Percentiles rank a stretch among this genome's conserved stretches.
Conservation (phyloP, 75 land plant species). For the Pinus tabuliformis region DNA sequence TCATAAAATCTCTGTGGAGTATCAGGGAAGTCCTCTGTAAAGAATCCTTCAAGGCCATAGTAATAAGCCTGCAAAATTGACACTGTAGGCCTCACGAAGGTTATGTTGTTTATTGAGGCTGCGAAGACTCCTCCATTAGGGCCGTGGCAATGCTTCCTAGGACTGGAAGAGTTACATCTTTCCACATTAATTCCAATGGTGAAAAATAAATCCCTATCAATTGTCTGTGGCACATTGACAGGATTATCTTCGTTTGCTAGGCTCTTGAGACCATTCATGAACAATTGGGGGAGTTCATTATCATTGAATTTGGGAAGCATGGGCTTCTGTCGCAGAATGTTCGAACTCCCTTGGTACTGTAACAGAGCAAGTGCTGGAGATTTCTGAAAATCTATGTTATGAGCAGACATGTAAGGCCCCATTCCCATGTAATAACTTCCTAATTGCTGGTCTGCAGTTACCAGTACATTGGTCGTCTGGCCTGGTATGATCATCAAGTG, state of each 20-base stretch:
- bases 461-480: slow-evolving; percentile 59
- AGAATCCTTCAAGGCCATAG: slow-evolving; percentile 5
- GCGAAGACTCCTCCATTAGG: slow-evolving; percentile 24
- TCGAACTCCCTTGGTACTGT: slow-evolving; percentile 17
- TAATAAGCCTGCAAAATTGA: slow-evolving; percentile 58
- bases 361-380: slow-evolving; percentile 19
- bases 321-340: slow-evolving; percentile 7
- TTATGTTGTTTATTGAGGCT: slow-evolving; percentile 56
- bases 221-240: slow-evolving; percentile 4
- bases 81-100: slow-evolving; percentile 37
- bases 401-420: slow-evolving; percentile 44
- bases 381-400: slow-evolving; percentile 21
- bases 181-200: slow-evolving; percentile 6
- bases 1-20: slow-evolving; percentile 1
- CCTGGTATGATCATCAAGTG: slow-evolving; percentile 53
- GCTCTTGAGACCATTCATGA: slow-evolving; percentile 19
- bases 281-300: slow-evolving; percentile 6
- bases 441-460: slow-evolving; percentile 46
- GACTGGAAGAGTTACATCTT: slow-evolving; percentile 4
- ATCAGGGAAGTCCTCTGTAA: slow-evolving; percentile 20
- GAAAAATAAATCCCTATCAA: slow-evolving; percentile 15
- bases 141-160: slow-evolving; percentile 25
- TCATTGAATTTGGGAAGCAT: slow-evolving; percentile 30
- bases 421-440: slow-evolving; percentile 39
- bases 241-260: slow-evolving; percentile 7